Evolutionary conservation across 306 rosid species (phyloP), one percentile per base, ranked within the genome.

Genomic region (Quercus wislizeni): DNA sequence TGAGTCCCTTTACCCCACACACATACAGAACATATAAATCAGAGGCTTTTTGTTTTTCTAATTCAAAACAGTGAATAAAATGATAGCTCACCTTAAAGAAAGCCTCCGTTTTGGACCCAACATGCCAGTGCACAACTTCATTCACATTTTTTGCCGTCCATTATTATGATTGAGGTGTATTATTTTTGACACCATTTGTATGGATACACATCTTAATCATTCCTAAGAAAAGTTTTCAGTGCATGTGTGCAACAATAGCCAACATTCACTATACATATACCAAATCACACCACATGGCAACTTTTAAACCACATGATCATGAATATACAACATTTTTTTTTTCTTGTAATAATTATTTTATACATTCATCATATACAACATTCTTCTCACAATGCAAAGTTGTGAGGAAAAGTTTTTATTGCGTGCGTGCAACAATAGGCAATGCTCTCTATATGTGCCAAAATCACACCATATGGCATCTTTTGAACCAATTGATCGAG

Each of bases 71-170:
- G 86, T 55, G 63, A 30, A 71, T 78, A 83, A 83, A 86, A 88
- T 89, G 88, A 90, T 88, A 83, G 69, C 69, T 69, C 83, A 83
- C 98, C 89, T 90, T 92, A 87, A 90, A 86, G 92, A 89, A 83
- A 90, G 91, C 91, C 91, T 82, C 90, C 92, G 81, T 77, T 69
- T 88, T 92, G 92, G 96, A 88, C 92, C 94, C 96, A 87, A 89
- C 83, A 74, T 85, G 88, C 85, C 81, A 86, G 19, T 76, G 76
- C 70, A 69, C 35, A 81, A 71, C 67, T 72, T 74, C 78, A 79
- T 80, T 83, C 87, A 59, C 77, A 85, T 78, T 80, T 82, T 86
- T 81, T 76, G 61, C 82, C 79, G 79, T 41, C 46, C 46, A 41
- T 41, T 41, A 72, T 76, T 81, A 79, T 84, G 69, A 84, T 83